phyloP scores from a whole-genome alignment of 164 flowering plant species.

The Amborella trichopoda region DNA sequence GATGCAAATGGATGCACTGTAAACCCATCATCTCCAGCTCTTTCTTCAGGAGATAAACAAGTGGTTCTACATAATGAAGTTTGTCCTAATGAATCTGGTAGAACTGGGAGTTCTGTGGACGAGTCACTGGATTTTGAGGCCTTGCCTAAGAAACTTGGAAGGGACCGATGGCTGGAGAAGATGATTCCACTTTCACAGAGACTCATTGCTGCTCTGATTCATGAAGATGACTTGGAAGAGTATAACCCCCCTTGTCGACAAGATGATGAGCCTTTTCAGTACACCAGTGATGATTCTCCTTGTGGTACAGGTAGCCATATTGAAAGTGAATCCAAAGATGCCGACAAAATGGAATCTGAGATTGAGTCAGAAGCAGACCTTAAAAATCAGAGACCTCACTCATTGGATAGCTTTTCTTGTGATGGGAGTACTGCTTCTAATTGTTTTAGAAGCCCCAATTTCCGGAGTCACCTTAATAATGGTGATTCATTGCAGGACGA shows the following conservation, averaged over 20 bases:
- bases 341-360: conserved; percentile 21
- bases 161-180: conserved; percentile 20
- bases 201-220: conserved; percentile 69
- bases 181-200: conserved; percentile 64
- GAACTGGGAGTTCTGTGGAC: conserved; percentile 14
- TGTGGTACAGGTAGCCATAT: conserved; percentile 13
- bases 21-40: conserved; percentile 14
- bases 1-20: too few species aligned
- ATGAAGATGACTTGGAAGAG: conserved; percentile 60
- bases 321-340: conserved; percentile 21
- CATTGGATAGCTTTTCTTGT: conserved; percentile 23
- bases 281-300: conserved; percentile 22
- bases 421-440: conserved; percentile 34
- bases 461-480: conserved; percentile 13
- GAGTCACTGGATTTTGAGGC: conserved; percentile 16
- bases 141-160: conserved; percentile 16
- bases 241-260: conserved; percentile 26
- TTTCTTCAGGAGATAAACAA: conserved; percentile 22
- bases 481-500: conserved; percentile 30
- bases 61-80: conserved; percentile 14
- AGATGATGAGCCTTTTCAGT: conserved; percentile 19
- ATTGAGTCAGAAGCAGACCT: conserved; percentile 19
- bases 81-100: conserved; percentile 11
- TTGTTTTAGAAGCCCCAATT: conserved; percentile 16
- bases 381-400: conserved; percentile 14